These are phyloP conservation scores for Brassica napus DNA, from an alignment of 345 rosid species.

Conservation along the genomic window DNA sequence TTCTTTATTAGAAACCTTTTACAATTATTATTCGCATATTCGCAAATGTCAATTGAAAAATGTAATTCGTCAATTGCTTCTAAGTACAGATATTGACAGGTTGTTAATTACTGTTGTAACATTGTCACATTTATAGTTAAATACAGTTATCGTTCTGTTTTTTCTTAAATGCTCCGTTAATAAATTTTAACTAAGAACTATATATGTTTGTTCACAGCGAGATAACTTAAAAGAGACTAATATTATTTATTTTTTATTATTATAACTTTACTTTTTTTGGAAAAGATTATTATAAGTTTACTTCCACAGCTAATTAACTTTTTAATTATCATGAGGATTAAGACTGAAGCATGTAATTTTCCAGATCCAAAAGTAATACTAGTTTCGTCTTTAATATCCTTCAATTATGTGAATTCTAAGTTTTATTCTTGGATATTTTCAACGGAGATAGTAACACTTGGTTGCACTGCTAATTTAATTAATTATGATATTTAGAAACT, in stretches of 20 bases:
- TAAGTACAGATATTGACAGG: constrained; percentile 4
- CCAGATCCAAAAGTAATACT: not conserved
- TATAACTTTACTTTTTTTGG: not conserved
- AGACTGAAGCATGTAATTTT: not conserved
- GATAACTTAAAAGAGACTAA: not conserved
- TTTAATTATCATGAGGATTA: not conserved
- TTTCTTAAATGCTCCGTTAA: not conserved
- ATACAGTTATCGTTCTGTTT: not conserved
- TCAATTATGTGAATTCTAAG: not conserved
- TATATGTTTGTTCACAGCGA: not conserved
- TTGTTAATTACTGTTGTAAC: not conserved
- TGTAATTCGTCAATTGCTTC: not conserved
- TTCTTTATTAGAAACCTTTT: not conserved
- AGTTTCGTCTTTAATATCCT: not conserved
- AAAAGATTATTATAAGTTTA: not conserved
- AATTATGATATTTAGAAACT: not conserved
- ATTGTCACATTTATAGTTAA: not conserved
- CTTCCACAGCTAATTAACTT: not conserved
- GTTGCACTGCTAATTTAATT: not conserved
- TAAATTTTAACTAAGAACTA: not conserved
- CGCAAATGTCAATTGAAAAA: constrained; percentile 7
- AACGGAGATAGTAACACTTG: not conserved
- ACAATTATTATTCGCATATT: constrained; percentile 8
- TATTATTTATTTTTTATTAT: too few relatives aligned
- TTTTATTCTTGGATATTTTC: not conserved